Evolutionary conservation across 2,329 filamentous ascomycete species (phyloP), one percentile per base, ranked within the genome.

Genomic region (Claviceps purpurea): DNA sequence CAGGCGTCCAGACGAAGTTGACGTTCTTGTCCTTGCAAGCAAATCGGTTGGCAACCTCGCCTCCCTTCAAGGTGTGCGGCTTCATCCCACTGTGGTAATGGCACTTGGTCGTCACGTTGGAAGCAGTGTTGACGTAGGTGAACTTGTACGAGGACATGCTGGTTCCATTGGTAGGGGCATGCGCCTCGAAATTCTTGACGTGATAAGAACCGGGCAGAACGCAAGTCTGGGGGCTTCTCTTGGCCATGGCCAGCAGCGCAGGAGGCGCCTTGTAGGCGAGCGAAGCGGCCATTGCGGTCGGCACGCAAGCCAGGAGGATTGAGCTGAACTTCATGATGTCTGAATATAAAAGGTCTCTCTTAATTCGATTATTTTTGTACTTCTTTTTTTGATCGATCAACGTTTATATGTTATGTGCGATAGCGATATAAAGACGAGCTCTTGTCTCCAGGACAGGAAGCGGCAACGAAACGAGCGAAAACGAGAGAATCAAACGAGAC

Each of bases 1-100:
- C 50, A 22, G 58, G 45, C 13, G 60, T 45, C 64, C 64, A 76
- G 56, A 75, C 69, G 55, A 77, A 77, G 54, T 71, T 62, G 55
- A 73, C 63, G 8, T 61, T 50, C 0, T 49, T 10, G 58, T 73
- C 60, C 44, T 73, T 68, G 58, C 75, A 78, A 20, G 68, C 59
- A 51, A 67, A 77, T 40, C 73, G 64, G 10, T 66, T 58, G 1
- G 65, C 61, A 4, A 63, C 57, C 24, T 16, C 39, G 22, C 16
- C 16, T 62, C 63, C 16, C 57, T 52, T 4, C 22, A 62, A 57
- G 44, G 58, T 63, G 22, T 67, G 61, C 8, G 70, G 64, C 39
- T 56, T 56, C 2, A 73, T 74, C 6, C 66, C 67, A 18, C 65
- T 63, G 59, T 77, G 73, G 59, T 65, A 68, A 40, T 66, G 61